Evolutionary conservation across 345 rosid genomes (phyloP), one percentile per base, ranked within the genome.

Genomic region (Lumnitzera racemosa): DNA sequence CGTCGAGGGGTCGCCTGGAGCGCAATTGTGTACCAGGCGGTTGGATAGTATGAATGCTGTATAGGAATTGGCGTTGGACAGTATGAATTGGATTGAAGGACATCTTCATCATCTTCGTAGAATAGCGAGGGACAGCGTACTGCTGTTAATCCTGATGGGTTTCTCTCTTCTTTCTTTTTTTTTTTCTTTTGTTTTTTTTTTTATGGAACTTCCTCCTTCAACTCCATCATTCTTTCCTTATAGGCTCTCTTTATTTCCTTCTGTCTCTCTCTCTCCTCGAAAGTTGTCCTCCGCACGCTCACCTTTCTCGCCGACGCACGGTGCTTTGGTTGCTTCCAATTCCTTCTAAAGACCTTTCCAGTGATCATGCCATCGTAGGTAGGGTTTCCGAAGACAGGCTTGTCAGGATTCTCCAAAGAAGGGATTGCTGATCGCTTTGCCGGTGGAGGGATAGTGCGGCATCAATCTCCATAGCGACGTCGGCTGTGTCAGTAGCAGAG

Each of bases 321-420:
- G 5, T 83, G 88, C 63, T 70, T 64, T 61, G 74, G 76, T 80
- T 79, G 81, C 75, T 92, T 92, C 98, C 96, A 92, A 15, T 73
- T 73, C 73, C 96, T 71, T 2, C 96, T 96, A 0, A 96, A 92
- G 4, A 81, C 98, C 76, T 59, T 89, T 51, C 96, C 98, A 41
- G 91, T 88, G 47, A 92, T 89, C 58, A 92, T 97, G 24, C 98
- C 98, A 74, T 89, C 96, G 83, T 89, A 89, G 0, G 86, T 83
- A 3, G 96, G 90, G 48, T 15, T 69, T 15, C 81, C 96, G 29
- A 79, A 65, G 10, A 65, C 47, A 10, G 98, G 96, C 60, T 78
- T 90, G 71, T 85, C 74, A 12, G 97, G 94, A 51, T 89, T 60
- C 20, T 82, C 94, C 0, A 77, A 24, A 3, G 96, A 87, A 5